These are phyloP conservation scores for Flaveria brownii DNA, from an alignment of 129 eudicot species.

Conservation along the genomic window DNA sequence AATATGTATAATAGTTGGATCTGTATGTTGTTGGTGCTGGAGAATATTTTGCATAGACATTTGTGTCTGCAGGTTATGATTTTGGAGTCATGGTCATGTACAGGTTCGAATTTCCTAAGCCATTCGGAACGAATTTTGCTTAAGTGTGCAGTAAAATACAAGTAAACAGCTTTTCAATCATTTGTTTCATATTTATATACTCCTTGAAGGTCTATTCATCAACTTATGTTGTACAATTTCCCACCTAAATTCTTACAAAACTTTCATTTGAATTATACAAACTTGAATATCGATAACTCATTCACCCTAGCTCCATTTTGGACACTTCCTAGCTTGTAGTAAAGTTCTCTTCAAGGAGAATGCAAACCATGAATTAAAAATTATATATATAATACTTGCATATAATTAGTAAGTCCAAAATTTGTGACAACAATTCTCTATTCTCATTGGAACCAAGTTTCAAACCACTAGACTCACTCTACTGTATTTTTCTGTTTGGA, in stretches of 20 bases:
- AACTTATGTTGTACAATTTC: neutral
- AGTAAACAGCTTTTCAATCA: neutral
- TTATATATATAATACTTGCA: neutral
- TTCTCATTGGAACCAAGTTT: neutral
- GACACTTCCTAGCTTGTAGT: neutral
- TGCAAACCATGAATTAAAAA: neutral
- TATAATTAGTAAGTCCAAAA: neutral
- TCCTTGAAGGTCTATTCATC: neutral
- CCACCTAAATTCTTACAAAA: neutral
- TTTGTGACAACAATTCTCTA: neutral
- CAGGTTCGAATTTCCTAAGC: neutral
- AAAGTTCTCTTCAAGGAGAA: neutral
- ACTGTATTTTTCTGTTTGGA: neutral
- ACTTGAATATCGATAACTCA: neutral
- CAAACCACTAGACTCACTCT: neutral
- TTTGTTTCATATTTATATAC: neutral
- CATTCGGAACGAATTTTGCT: neutral
- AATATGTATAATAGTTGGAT: neutral
- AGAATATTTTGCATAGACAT: conserved; percentile 1
- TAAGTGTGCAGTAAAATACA: neutral
- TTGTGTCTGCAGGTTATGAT: neutral
- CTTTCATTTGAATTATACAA: neutral
- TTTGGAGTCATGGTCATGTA: neutral
- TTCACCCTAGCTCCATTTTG: neutral
- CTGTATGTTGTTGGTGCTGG: neutral